Base-by-base conservation (phyloP, 176 grass and related monocot species). In the Musa itinerans region DNA sequence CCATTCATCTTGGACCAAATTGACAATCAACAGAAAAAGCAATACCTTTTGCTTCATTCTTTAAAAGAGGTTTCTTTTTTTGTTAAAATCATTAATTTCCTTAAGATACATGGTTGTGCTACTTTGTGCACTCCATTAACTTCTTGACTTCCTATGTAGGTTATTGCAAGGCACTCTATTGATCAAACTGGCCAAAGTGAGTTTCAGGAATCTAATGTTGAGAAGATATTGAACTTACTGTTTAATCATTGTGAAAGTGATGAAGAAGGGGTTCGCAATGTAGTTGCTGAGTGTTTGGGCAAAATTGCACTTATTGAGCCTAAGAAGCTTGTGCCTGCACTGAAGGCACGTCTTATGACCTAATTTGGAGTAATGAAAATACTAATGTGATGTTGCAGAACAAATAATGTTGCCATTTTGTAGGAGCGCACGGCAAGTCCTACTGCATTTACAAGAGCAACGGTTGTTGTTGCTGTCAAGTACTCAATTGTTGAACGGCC, bases 181-280 rank as follows among this genome's bases (percentile, higher is more conserved):
- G 82, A 84, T 79, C 84, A 90, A 72, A 54, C 82, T 76, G 86
- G 92, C 15, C 84, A 89, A 78, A 89, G 88, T 52, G 92, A 91
- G 67, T 84, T 96, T 19, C 83, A 86, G 79, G 82, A 96, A 65
- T 83, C 86, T 64, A 83, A 96, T 78, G 85, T 96, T 63, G 92
- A 91, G 69, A 96, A 96, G 83, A 96, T 96, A 85, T 72, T 91
- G 71, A 80, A 83, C 69, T 87, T 96, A 82, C 88, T 96, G 69
- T 96, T 96, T 80, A 96, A 96, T 81, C 89, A 96, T 80, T 87
- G 86, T 83, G 92, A 91, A 86, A 96, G 92, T 80, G 92, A 96
- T n/a, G 92, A 96, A 63, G 92, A 96, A 53, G 92, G 92, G 48
- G 92, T 96, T 74, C 92, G 92, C 66, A 96, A 96, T 89, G 92